Base-by-base conservation (phyloP, 306 rosid species). In the Prosopis cineraria region DNA sequence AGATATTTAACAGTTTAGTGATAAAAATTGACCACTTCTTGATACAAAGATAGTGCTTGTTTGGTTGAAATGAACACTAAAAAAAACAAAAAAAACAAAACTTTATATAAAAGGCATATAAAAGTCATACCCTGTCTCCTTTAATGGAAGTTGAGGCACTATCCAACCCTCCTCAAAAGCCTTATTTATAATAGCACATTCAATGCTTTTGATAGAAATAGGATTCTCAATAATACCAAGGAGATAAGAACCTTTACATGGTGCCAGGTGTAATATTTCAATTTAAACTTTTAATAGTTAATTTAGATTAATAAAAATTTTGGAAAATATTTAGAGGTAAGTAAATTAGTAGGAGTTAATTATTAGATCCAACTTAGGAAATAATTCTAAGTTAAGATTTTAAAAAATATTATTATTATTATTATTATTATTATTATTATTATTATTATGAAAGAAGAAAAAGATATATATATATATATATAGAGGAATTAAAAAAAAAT, bases 111-210 rank as follows among this genome's bases (percentile, higher is more conserved):
- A n/a, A n/a, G n/a, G n/a, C n/a, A n/a, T 7, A 66, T 65, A 25
- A 20, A n/a, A 29, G 44, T 39, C 83, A 73, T 93, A 95, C 99
- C 97, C 97, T 31, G 99, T 84, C 85, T 97, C 89, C 82, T 48
- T 82, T 56, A 68, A 52, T 10, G 98, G 99, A 87, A 96, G 96
- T 29, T 96, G 89, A 17, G 99, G 99, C 79, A 86, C 89, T 97
- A 95, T 95, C 99, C 99, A 95, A 41, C 99, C 99, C 84, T 95
- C 97, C 77, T 92, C 96, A 76, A 93, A 93, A 74, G 91, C 99
- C 90, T 95, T 95, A 88, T 95, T 98, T 70, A 95, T 93, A 72
- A 95, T 95, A 68, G 99, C 88, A 85, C 96, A 95, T 78, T 95
- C 99, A 73, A 95, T 95, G 85, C 79, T 95, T 83, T 95, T 95